These are phyloP conservation scores for Huntiella savannae DNA, from an alignment of 2,329 filamentous ascomycete species.

Conservation along the genomic window DNA sequence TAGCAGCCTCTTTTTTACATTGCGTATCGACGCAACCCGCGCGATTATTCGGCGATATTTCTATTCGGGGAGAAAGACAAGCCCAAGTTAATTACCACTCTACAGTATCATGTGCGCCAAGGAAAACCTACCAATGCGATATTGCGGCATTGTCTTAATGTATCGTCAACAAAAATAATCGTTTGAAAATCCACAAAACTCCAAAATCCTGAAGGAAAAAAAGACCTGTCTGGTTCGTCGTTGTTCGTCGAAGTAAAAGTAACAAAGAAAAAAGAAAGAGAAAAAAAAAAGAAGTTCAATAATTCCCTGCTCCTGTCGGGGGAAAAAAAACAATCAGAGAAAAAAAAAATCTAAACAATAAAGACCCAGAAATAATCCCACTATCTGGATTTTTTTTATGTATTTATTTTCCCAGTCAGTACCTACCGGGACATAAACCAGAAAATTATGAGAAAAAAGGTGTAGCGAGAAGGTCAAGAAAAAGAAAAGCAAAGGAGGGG, in stretches of 20 bases:
- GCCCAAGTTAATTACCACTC: not conserved
- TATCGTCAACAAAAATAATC: not conserved
- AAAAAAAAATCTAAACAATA: not conserved
- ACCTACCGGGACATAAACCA: no score
- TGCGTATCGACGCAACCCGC: constrained; percentile 53
- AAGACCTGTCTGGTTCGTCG: not conserved
- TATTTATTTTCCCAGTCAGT: no score
- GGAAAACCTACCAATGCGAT: constrained; percentile 24
- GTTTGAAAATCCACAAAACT: not conserved
- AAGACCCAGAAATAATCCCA: no score
- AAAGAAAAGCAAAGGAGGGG: not conserved
- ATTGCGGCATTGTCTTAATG: constrained; percentile 22
- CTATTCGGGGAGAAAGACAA: constrained; percentile 24
- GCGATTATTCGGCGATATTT: constrained; percentile 49
- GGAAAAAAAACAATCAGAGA: not conserved
- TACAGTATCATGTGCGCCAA: not conserved
- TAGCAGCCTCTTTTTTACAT: constrained; percentile 51
- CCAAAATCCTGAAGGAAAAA: not conserved
- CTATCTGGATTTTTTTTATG: no score
- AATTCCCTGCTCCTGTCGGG: not conserved
- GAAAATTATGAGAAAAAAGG: not conserved
- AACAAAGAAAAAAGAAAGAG: not conserved
- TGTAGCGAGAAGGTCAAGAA: not conserved
- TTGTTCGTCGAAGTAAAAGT: not conserved
- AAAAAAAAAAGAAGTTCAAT: not conserved